These are phyloP conservation scores for Bolboschoenoplectus hybrid DNA, from an alignment of 202 grass and related monocot species.

Conservation along the genomic window DNA sequence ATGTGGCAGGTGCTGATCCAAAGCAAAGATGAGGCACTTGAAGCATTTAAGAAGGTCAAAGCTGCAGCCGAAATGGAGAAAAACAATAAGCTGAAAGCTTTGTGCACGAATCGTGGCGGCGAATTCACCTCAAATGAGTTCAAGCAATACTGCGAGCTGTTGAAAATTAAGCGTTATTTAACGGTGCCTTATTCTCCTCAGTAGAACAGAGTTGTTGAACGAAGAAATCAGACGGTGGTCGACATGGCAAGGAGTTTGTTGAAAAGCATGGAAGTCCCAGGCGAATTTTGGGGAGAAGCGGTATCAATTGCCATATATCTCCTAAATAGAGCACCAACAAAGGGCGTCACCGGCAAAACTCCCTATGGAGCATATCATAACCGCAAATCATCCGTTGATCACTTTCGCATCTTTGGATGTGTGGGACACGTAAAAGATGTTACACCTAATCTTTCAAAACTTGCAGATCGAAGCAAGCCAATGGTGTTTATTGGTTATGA, in stretches of 20 bases:
- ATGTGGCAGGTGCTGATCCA: neutral
- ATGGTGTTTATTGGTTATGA: conserved; percentile 32
- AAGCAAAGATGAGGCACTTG: conserved; percentile 2
- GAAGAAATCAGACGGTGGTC: conserved; percentile 24
- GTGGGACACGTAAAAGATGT: conserved; percentile 18
- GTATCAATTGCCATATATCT: conserved; percentile 17
- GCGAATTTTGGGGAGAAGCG: conserved; percentile 30
- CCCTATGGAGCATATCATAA: neutral
- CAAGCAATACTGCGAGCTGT: neutral
- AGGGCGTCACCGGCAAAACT: neutral
- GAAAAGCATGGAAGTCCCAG: conserved; percentile 22
- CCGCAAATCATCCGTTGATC: neutral
- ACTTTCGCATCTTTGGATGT: conserved; percentile 18
- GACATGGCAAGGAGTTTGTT: conserved; percentile 29
- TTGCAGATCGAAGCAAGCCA: neutral
- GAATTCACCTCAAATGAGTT: conserved; percentile 34
- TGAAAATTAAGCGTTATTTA: conserved; percentile 5
- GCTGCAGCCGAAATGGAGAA: neutral
- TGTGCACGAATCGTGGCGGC: neutral
- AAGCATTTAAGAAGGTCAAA: conserved; percentile 23
- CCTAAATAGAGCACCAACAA: conserved; percentile 23
- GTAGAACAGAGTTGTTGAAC: conserved; percentile 9
- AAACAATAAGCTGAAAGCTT: neutral
- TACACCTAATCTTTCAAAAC: neutral
- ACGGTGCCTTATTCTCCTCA: conserved; percentile 10